These are phyloP conservation scores for Saprolegnia diclina DNA, from an alignment of 352 stramenopile genomes.

Conservation along the genomic window DNA sequence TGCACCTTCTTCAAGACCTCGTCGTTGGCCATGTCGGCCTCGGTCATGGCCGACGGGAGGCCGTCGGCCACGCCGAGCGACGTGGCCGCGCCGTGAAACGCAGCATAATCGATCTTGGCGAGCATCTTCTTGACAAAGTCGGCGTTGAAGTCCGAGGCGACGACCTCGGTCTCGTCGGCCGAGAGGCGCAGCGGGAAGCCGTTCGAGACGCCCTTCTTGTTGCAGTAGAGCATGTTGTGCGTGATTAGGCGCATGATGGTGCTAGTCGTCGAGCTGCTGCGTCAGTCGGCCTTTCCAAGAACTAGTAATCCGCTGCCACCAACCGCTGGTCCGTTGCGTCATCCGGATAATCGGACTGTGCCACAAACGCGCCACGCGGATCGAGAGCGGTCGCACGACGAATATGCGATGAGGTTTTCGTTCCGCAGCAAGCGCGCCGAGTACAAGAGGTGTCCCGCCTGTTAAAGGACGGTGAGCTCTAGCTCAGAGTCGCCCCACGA, in stretches of 20 bases:
- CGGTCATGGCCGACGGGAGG: slow-evolving; percentile 51
- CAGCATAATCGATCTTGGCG: slow-evolving; percentile 83
- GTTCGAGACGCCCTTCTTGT: slow-evolving; percentile 90
- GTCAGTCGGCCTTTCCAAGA: background rate
- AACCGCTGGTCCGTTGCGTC: background rate
- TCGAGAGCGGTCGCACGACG: too few species aligned
- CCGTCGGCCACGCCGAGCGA: slow-evolving; percentile 62
- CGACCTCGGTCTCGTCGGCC: slow-evolving; percentile 68
- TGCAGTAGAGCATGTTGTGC: slow-evolving; percentile 92
- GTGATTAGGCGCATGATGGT: slow-evolving; percentile 86
- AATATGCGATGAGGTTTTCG: too few species aligned
- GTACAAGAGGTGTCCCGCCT: too few species aligned
- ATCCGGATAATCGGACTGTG: background rate
- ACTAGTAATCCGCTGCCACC: background rate
- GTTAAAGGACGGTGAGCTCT: too few species aligned
- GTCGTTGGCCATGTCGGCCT: slow-evolving; percentile 47
- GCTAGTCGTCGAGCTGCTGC: background rate
- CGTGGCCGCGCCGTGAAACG: slow-evolving; percentile 75
- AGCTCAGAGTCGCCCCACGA: too few species aligned
- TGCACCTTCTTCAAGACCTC: slow-evolving; percentile 81
- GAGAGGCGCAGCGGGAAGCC: slow-evolving; percentile 90
- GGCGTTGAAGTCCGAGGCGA: slow-evolving; percentile 73
- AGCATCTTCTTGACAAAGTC: slow-evolving; percentile 88
- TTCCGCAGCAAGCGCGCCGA: too few species aligned
- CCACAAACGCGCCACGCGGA: too few species aligned